Percentiles rank a stretch among this genome's conserved stretches.
Conservation (phyloP, 73 alveolate species). For the Paramecium bursaria region DNA sequence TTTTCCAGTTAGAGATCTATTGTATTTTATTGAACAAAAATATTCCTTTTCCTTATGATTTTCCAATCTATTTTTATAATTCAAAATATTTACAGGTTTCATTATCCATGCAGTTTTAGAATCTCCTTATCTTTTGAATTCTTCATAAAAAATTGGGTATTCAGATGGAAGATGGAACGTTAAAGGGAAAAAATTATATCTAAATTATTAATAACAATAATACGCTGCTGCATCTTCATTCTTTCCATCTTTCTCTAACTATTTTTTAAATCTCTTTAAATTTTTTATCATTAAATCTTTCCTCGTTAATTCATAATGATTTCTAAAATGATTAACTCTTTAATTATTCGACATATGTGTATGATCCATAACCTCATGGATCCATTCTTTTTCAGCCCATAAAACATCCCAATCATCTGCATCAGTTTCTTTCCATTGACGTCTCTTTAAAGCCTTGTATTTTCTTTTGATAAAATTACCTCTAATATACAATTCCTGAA, state of each 20-base stretch:
- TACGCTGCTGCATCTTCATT: constrained; percentile 93
- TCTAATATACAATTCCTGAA: constrained; percentile 96
- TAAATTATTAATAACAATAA: background rate
- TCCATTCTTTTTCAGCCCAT: constrained; percentile 99
- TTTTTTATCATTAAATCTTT: constrained; percentile 98
- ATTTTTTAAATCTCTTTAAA: constrained; percentile 93
- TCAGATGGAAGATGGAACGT: constrained; percentile 99
- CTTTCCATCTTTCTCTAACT: constrained; percentile 96
- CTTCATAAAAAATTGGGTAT: constrained; percentile 99
- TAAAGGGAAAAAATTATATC: constrained; percentile 94
- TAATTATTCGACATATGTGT: constrained; percentile 93
- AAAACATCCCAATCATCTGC: constrained; percentile 98
- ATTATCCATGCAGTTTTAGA: constrained; percentile 98
- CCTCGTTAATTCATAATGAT: constrained; percentile 96
- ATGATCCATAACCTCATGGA: constrained; percentile 95
- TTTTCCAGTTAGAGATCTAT: constrained; percentile 95
- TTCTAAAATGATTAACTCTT: constrained; percentile 97
- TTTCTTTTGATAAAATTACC: background rate
- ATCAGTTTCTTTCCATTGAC: constrained; percentile 96
- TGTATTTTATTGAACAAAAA: constrained; percentile 96
- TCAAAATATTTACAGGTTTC: constrained; percentile 92
- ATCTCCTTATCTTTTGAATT: constrained; percentile 92
- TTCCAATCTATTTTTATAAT: constrained; percentile 76
- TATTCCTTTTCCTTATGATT: constrained; percentile 99
- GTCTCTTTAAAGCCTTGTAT: constrained; percentile 80